Conservation (phyloP, 768 basidiomycete genomes). For the Terana coerulea region DNA sequence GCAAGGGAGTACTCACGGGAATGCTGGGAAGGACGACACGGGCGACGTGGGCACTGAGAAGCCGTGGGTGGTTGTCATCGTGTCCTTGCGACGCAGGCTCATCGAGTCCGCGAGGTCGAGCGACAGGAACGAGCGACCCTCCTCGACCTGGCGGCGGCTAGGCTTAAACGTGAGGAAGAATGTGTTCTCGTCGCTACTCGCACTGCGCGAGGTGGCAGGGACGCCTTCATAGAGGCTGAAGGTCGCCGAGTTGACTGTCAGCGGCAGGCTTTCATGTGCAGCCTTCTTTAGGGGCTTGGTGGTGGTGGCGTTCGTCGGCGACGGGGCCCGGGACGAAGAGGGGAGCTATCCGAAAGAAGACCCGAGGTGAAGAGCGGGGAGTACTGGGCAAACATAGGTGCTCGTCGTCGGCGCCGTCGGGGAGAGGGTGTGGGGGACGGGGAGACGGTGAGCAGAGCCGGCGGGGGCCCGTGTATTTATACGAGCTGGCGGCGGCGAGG, state of each 20-base stretch:
- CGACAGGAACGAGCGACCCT: conserved; percentile 57
- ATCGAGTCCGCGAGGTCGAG: conserved; percentile 61
- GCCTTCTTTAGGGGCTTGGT: not conserved
- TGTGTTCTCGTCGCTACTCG: conserved; percentile 34
- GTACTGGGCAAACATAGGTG: conserved; percentile 41
- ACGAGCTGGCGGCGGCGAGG: not conserved
- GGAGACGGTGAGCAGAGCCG: not conserved
- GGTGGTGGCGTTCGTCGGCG: conserved; percentile 26
- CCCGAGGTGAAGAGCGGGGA: conserved; percentile 67
- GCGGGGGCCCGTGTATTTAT: not conserved
- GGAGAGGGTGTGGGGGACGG: too few species aligned
- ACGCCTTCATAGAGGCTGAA: conserved; percentile 15
- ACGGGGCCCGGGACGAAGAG: conserved; percentile 19
- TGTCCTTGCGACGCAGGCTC: conserved; percentile 33
- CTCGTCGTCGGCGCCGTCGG: too few species aligned
- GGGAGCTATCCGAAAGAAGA: conserved; percentile 38
- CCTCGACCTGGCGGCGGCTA: conserved; percentile 30
- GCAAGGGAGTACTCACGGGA: conserved; percentile 13
- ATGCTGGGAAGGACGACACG: not conserved
- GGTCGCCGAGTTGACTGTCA: conserved; percentile 17
- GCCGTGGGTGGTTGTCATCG: conserved; percentile 16
- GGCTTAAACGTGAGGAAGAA: conserved; percentile 48
- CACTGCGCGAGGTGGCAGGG: conserved; percentile 4
- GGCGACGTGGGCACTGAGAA: conserved; percentile 19
- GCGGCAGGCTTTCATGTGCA: conserved; percentile 19